Percentiles rank a stretch among this genome's conserved stretches.
Evolutionary conservation across 2,329 filamentous ascomycete species (phyloP).

Genomic region (Colletotrichum brevisporum): DNA sequence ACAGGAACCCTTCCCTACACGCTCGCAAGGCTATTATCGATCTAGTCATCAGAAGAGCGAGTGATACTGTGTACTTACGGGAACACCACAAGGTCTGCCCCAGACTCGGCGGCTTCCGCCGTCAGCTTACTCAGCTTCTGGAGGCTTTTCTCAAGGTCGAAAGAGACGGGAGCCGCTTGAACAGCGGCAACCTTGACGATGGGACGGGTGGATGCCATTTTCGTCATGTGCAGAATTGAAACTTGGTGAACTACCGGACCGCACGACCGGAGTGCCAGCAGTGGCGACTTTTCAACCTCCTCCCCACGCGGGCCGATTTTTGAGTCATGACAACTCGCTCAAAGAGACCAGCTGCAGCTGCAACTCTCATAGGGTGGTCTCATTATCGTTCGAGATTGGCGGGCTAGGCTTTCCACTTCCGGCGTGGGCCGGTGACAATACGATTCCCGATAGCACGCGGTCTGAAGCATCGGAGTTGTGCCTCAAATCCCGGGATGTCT

Average conservation of each 20-base stretch:
- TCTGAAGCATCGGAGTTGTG: constrained; percentile 8
- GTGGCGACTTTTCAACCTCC: constrained; percentile 12
- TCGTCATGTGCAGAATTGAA: neutral
- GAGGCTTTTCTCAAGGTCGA: constrained; percentile 53
- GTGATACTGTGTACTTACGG: constrained; percentile 49
- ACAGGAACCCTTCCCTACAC: constrained; percentile 54
- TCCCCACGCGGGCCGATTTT: neutral
- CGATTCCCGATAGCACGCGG: constrained; percentile 2
- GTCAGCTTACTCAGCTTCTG: constrained; percentile 52
- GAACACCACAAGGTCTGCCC: constrained; percentile 57
- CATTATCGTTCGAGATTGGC: constrained; percentile 13
- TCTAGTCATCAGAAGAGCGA: neutral
- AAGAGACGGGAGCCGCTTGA: constrained; percentile 56
- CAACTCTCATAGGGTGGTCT: neutral
- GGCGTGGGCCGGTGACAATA: constrained; percentile 5
- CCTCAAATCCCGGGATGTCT: constrained; percentile 43
- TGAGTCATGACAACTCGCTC: constrained; percentile 8
- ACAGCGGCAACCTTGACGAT: constrained; percentile 55
- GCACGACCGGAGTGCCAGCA: neutral
- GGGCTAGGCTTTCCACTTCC: neutral
- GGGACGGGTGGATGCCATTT: constrained; percentile 35
- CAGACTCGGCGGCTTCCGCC: constrained; percentile 51
- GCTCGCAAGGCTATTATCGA: neutral
- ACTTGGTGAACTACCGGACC: neutral
- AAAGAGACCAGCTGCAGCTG: neutral